These are phyloP conservation scores for Epichloe festucae DNA, from an alignment of 2,329 filamentous ascomycete species.

Conservation along the genomic window DNA sequence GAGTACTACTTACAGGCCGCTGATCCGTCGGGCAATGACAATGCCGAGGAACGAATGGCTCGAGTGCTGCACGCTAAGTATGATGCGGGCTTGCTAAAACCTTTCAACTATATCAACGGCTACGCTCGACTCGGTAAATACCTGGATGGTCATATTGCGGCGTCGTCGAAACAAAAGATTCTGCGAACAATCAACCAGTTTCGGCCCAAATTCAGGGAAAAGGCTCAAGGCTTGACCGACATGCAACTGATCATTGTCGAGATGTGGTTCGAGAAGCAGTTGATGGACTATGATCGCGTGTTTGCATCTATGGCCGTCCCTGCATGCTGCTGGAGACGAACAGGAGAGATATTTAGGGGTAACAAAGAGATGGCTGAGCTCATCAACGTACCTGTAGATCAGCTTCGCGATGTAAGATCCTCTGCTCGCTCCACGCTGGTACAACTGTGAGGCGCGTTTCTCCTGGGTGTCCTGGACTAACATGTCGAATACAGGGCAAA, in stretches of 20 bases:
- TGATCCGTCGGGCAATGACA: slow-evolving; percentile 74
- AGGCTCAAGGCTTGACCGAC: slow-evolving; percentile 83
- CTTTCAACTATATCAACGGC: slow-evolving; percentile 97
- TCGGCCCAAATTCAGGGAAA: slow-evolving; percentile 87
- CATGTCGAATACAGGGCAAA: slow-evolving; percentile 51
- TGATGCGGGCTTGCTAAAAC: slow-evolving; percentile 84
- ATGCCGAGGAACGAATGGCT: slow-evolving; percentile 89
- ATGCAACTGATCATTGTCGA: slow-evolving; percentile 90
- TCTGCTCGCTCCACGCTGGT: not conserved
- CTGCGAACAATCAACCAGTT: slow-evolving; percentile 84
- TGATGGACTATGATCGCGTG: slow-evolving; percentile 97
- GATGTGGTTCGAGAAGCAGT: slow-evolving; percentile 95
- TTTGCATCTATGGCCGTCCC: slow-evolving; percentile 99
- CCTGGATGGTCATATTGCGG: slow-evolving; percentile 78
- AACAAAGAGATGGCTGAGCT: slow-evolving; percentile 99
- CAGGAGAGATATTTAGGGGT: slow-evolving; percentile 90
- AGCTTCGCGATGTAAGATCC: slow-evolving; percentile 66
- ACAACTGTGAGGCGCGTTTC: not conserved
- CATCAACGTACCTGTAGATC: slow-evolving; percentile 84
- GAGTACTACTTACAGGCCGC: slow-evolving; percentile 97
- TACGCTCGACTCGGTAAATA: slow-evolving; percentile 84
- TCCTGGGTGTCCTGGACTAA: not conserved
- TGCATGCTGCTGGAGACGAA: slow-evolving; percentile 92
- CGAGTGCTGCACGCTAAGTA: slow-evolving; percentile 91
- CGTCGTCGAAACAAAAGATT: slow-evolving; percentile 78